These are phyloP conservation scores for Beauveria sp. DNA, from an alignment of 2,329 filamentous ascomycete genomes.

Conservation along the genomic window DNA sequence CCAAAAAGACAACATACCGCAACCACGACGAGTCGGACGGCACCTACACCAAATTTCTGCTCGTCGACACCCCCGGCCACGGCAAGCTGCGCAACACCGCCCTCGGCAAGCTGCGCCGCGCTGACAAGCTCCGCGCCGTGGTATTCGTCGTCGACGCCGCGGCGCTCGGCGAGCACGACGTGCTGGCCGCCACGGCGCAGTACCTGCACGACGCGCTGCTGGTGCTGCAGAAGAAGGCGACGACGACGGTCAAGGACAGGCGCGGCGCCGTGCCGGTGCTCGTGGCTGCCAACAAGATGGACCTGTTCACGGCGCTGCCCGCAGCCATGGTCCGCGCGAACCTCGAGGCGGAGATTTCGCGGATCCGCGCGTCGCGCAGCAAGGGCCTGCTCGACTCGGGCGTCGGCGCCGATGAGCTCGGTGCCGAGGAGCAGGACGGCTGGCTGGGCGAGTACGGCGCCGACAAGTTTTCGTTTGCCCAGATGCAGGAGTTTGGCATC, in stretches of 20 bases:
- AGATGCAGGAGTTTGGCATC: constrained; percentile 78
- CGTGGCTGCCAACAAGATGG: constrained; percentile 89
- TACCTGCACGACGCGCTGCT: constrained; percentile 91
- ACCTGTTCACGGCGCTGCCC: constrained; percentile 88
- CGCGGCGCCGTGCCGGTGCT: constrained; percentile 57
- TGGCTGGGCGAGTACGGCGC: constrained; percentile 79
- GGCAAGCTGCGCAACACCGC: constrained; percentile 79
- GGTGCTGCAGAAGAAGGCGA: constrained; percentile 65
- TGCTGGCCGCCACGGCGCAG: constrained; percentile 64
- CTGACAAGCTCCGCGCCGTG: constrained; percentile 57
- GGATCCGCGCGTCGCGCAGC: constrained; percentile 67
- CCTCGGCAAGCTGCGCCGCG: constrained; percentile 39
- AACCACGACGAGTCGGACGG: constrained; percentile 49
- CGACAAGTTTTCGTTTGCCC: constrained; percentile 68
- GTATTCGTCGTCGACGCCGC: constrained; percentile 88
- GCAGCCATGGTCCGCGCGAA: constrained; percentile 64
- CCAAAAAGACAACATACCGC: constrained; percentile 37
- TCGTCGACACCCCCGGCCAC: constrained; percentile 90
- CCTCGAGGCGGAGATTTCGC: constrained; percentile 73
- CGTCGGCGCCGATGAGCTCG: constrained; percentile 55
- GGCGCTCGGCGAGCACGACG: constrained; percentile 50
- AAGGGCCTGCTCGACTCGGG: constrained; percentile 79
- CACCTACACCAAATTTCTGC: constrained; percentile 60
- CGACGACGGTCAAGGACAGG: constrained; percentile 29
- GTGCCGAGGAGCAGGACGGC: constrained; percentile 66